These are phyloP conservation scores for Pistacia vera DNA, from an alignment of 345 rosid species.

Conservation along the genomic window DNA sequence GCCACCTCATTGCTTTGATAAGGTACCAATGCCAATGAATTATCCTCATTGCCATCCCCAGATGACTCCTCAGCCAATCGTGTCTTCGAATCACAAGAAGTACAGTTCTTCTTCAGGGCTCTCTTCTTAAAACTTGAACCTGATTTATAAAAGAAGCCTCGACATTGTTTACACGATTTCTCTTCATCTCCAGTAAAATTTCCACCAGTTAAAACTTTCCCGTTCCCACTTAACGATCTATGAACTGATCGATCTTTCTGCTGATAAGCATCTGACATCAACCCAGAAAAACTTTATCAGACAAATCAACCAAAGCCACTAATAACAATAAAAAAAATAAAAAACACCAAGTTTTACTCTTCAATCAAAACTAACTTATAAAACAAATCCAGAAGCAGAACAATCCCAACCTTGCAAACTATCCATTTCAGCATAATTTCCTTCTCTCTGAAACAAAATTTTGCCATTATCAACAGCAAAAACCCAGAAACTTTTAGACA, in stretches of 20 bases:
- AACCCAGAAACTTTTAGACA: constrained; percentile 54
- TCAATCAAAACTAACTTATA: neutral
- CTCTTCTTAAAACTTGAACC: neutral
- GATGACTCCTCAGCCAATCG: constrained; percentile 15
- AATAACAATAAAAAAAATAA: neutral
- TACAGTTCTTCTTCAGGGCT: constrained; percentile 15
- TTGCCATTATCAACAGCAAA: constrained; percentile 79
- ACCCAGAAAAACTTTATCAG: neutral
- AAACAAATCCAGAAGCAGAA: neutral
- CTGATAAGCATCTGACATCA: constrained; percentile 18
- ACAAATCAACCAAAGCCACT: neutral
- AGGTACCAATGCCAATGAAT: constrained; percentile 63
- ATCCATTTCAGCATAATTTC: constrained; percentile 12
- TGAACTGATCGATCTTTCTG: constrained; percentile 5
- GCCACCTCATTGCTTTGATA: constrained; percentile 33
- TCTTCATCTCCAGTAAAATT: neutral
- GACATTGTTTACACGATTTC: constrained; percentile 20
- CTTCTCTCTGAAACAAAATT: constrained; percentile 63
- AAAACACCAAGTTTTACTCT: neutral
- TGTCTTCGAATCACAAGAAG: constrained; percentile 16
- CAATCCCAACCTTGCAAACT: constrained; percentile 24
- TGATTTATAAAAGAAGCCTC: constrained; percentile 7
- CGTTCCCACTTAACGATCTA: constrained; percentile 8
- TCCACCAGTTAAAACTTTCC: constrained; percentile 6
- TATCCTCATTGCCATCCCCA: constrained; percentile 26